Evolutionary conservation across 306 rosid genomes (phyloP).

Genomic region (Pueraria montana): DNA sequence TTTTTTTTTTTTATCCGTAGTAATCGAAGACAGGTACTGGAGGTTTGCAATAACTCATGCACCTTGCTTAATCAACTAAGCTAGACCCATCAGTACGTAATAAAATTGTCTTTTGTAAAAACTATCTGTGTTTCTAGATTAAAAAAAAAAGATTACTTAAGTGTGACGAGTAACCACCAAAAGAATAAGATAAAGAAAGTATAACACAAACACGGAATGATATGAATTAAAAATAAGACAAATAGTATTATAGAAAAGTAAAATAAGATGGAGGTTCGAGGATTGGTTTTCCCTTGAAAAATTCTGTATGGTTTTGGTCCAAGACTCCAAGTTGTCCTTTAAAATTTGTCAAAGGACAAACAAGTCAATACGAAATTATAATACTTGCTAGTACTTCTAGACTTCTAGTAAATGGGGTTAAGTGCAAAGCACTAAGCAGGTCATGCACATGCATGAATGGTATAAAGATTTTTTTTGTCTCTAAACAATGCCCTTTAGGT

Average conservation of each 20-base stretch:
- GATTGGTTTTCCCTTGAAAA: background rate
- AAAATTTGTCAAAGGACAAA: constrained; percentile 19
- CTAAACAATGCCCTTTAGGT: constrained; percentile 38
- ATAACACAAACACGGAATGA: background rate
- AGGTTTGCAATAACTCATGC: no score
- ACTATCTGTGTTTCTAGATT: background rate
- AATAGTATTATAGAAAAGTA: background rate
- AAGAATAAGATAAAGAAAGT: background rate
- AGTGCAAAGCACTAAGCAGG: constrained; percentile 46
- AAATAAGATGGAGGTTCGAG: background rate
- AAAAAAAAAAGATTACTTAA: background rate
- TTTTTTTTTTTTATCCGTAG: no score
- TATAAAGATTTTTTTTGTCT: constrained; percentile 21
- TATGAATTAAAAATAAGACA: constrained; percentile 1
- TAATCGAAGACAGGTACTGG: no score
- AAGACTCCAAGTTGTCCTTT: background rate
- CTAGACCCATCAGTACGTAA: no score
- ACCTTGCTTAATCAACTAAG: no score
- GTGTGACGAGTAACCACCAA: background rate
- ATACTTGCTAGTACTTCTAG: background rate
- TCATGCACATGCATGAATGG: constrained; percentile 46
- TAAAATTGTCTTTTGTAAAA: no score
- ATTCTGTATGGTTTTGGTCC: background rate
- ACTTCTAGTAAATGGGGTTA: background rate
- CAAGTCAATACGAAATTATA: constrained; percentile 14